A percentile compares a stretch with the other conserved stretches of the same genome.
Evolutionary conservation across 2,329 filamentous ascomycete species (phyloP).

Genomic region (Fusarium graminum): DNA sequence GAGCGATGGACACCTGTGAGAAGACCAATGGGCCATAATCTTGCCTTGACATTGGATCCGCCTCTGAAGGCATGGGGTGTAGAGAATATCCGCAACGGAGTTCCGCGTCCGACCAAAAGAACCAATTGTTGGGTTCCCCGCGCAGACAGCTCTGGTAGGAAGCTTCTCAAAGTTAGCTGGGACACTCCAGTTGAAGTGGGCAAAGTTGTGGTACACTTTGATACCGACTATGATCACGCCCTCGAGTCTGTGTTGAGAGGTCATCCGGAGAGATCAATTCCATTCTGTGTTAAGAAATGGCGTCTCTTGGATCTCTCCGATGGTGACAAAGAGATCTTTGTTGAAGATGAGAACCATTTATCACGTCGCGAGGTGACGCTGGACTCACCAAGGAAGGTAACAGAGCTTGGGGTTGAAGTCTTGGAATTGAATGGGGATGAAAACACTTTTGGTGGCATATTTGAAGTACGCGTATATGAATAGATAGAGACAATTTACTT

Average conservation of each 20-base stretch:
- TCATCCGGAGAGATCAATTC: constrained; percentile 16
- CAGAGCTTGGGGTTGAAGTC: constrained; percentile 10
- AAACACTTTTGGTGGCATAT: constrained; percentile 11
- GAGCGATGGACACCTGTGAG: constrained; percentile 25
- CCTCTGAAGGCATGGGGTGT: background rate
- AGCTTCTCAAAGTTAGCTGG: constrained; percentile 1
- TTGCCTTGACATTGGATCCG: constrained; percentile 3
- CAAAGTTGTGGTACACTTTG: constrained; percentile 10
- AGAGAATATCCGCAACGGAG: constrained; percentile 4
- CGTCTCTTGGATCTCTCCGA: constrained; percentile 1
- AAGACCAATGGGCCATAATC: constrained; percentile 10
- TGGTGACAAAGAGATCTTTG: background rate
- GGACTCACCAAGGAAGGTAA: background rate
- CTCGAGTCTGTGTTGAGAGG: constrained; percentile 21
- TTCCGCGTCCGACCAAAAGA: constrained; percentile 15
- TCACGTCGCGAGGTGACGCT: constrained; percentile 4
- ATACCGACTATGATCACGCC: constrained; percentile 24
- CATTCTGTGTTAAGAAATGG: constrained; percentile 27
- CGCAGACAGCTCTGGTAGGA: background rate
- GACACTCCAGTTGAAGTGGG: background rate
- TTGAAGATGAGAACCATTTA: constrained; percentile 15
- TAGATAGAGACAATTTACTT: background rate
- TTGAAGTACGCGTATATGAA: constrained; percentile 11
- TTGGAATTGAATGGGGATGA: constrained; percentile 5
- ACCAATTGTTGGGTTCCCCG: constrained; percentile 19